Evolutionary conservation across 225 moss, liverwort and hornwort genomes (phyloP).

Genomic region (Straminergon stramineum): DNA sequence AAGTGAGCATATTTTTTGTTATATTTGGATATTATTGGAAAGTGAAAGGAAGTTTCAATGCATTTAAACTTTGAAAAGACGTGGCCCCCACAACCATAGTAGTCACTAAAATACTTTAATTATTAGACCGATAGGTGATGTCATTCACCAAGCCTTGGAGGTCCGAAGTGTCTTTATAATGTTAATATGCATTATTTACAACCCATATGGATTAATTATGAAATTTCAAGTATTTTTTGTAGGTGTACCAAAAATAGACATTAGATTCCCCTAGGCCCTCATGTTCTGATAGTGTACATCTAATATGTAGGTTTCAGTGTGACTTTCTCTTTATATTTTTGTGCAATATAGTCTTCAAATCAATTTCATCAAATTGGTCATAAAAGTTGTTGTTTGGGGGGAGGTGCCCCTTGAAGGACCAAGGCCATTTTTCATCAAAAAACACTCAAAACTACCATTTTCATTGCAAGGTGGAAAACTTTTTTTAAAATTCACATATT

Average conservation of each 20-base stretch:
- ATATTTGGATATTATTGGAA: not conserved
- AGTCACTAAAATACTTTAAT: rapidly evolving
- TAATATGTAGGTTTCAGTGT: not conserved
- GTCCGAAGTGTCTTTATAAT: rapidly evolving
- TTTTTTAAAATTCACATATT: too few relatives aligned
- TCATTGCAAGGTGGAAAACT: not conserved
- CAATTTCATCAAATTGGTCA: not conserved
- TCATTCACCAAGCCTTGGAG: rapidly evolving
- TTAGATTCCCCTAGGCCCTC: rapidly evolving
- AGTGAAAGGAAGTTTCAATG: not conserved
- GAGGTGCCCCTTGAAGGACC: rapidly evolving
- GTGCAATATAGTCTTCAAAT: too few relatives aligned
- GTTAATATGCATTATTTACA: not conserved
- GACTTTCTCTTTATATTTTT: not conserved
- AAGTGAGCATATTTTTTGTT: not conserved
- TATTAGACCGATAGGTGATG: not conserved
- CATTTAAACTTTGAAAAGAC: not conserved
- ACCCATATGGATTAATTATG: rapidly evolving
- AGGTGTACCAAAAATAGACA: rapidly evolving
- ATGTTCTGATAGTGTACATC: rapidly evolving
- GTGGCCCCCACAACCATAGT: rapidly evolving
- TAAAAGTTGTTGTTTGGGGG: rapidly evolving
- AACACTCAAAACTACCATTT: rapidly evolving
- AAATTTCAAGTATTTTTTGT: not conserved
- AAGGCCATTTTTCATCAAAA: rapidly evolving